Conservation (phyloP, 2,329 filamentous ascomycete species). For the Drechslerella coelobrocha region DNA sequence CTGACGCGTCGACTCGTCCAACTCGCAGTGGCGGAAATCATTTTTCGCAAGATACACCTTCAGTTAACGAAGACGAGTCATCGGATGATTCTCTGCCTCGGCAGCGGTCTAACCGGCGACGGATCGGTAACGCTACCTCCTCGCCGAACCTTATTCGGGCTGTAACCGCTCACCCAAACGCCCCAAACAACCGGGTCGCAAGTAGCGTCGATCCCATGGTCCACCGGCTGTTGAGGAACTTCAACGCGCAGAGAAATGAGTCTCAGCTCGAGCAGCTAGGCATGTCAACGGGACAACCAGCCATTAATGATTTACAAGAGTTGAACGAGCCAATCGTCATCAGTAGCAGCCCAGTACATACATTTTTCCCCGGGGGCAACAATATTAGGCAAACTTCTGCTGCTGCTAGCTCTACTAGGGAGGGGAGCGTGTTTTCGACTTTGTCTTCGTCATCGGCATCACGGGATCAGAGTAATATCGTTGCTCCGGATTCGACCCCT, state of each 20-base stretch:
- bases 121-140: conserved; percentile 29
- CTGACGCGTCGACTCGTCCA: conserved; percentile 43
- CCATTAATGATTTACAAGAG: conserved; percentile 40
- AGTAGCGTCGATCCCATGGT: conserved; percentile 36
- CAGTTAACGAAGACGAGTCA: conserved; percentile 47
- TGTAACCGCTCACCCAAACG: conserved; percentile 26
- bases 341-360: conserved; percentile 28
- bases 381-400: not conserved
- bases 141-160: conserved; percentile 46
- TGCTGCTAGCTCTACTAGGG: conserved; percentile 4
- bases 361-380: conserved; percentile 11
- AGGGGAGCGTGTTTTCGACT: conserved; percentile 11
- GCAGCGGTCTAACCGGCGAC: conserved; percentile 34
- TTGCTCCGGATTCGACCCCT: conserved; percentile 3
- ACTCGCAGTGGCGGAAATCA: conserved; percentile 50
- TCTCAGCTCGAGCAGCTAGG: conserved; percentile 41
- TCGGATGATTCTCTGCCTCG: conserved; percentile 44
- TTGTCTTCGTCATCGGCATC: conserved; percentile 7
- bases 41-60: conserved; percentile 50
- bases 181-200: not conserved
- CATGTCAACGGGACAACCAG: conserved; percentile 30
- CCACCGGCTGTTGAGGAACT: conserved; percentile 35
- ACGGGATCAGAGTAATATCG: conserved; percentile 21
- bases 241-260: conserved; percentile 45
- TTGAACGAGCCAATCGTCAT: conserved; percentile 45